Percentiles rank a stretch among this genome's conserved stretches.
phyloP scores from a whole-genome alignment of 495 filamentous ascomycete species.

The Bombardia bombarda region DNA sequence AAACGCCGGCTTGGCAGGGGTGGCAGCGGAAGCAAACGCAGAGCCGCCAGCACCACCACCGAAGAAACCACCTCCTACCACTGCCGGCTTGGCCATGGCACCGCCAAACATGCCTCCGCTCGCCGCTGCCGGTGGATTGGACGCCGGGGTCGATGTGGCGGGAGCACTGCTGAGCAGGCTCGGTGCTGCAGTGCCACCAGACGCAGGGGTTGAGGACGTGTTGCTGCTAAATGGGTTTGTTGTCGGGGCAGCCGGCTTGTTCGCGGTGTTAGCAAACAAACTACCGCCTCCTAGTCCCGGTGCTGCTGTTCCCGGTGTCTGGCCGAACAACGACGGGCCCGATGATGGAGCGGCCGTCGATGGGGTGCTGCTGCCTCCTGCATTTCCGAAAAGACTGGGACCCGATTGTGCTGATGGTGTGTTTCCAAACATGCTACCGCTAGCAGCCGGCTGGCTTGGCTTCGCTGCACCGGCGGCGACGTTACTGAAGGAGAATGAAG shows the following conservation, averaged over 20 bases:
- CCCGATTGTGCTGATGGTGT: constrained; percentile 19
- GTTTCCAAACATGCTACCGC: constrained; percentile 45
- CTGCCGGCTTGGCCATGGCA: background rate
- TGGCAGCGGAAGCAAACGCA: constrained; percentile 7
- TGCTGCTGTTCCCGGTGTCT: constrained; percentile 1
- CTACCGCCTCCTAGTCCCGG: constrained; percentile 7
- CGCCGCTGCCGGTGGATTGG: constrained; percentile 9
- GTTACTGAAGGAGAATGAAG: constrained; percentile 28
- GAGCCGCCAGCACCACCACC: constrained; percentile 2
- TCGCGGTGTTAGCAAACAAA: constrained; percentile 17
- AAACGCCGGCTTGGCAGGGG: constrained; percentile 23
- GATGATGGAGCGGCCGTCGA: constrained; percentile 17
- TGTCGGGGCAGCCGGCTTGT: constrained; percentile 5
- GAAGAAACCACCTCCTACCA: constrained; percentile 11
- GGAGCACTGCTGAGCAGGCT: constrained; percentile 2
- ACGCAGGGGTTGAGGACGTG: constrained; percentile 19
- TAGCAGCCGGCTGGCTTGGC: constrained; percentile 16
- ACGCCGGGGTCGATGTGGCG: constrained; percentile 8
- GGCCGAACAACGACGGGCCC: constrained; percentile 2
- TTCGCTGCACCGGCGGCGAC: constrained; percentile 18
- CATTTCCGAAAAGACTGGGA: constrained; percentile 21
- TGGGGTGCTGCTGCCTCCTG: constrained; percentile 13
- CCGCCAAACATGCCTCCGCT: constrained; percentile 10
- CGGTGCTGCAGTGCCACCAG: background rate
- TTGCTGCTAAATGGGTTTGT: constrained; percentile 29